A percentile compares a stretch with the other conserved stretches of the same genome.
These are phyloP conservation scores for Emergomyces africanus DNA, from an alignment of 2,329 filamentous ascomycete genomes.

Conservation along the genomic window DNA sequence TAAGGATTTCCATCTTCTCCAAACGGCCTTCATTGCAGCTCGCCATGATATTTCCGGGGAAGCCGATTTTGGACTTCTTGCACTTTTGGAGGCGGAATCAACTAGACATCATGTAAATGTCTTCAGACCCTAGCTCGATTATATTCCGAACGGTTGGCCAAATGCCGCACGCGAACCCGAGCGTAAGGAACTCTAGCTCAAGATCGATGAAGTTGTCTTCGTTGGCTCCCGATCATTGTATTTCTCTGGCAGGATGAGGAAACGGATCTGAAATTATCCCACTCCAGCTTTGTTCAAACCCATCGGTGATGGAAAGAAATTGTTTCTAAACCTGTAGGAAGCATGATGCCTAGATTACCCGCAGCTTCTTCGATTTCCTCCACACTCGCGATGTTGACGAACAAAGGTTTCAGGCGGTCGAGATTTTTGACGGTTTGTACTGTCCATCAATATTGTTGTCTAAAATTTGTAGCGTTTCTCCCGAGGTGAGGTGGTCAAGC, in stretches of 20 bases:
- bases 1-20: background rate
- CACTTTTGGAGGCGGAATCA: background rate
- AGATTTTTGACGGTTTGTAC: background rate
- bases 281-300: background rate
- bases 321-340: background rate
- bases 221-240: background rate
- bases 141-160: background rate
- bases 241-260: background rate
- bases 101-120: background rate
- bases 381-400: background rate
- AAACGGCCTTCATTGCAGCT: background rate
- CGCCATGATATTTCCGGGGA: background rate
- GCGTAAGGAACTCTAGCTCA: background rate
- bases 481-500: background rate
- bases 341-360: background rate
- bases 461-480: background rate
- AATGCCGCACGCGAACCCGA: background rate
- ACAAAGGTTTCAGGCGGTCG: background rate
- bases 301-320: background rate
- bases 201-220: background rate
- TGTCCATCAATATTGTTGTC: background rate
- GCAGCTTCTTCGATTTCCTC: background rate
- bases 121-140: background rate
- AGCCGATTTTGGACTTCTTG: background rate
- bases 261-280: background rate